Base-by-base conservation (phyloP, 2,329 filamentous ascomycete species). In the Cladorrhinum sp. region DNA sequence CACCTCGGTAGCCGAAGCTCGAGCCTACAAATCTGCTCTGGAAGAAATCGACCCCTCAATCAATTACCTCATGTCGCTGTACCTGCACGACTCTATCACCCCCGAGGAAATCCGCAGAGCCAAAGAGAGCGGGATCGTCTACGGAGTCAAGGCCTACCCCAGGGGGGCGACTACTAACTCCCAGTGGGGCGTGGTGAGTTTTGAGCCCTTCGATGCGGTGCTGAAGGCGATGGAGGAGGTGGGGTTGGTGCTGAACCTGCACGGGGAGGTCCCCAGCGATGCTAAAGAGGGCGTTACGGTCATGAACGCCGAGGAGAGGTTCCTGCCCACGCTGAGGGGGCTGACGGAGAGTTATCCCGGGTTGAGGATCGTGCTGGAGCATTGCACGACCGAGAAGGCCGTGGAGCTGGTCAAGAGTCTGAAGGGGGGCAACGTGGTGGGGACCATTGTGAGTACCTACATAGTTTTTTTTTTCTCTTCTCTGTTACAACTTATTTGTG, bases 151-250 rank as follows among this genome's bases (percentile, higher is more conserved):
- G 65, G 64, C 60, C 10, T 67, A 65, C 50, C 69, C 68, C 66
- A 56, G 76, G 20, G 83, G 85, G 9, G 83, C 85, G 2, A 89
- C 86, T 1, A 89, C 86, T 53, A 88, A 88, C 74, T 87, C 85
- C 21, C 80, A 83, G 53, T 85, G 83, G 24, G 91, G 90, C 12
- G 89, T 93, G 23, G 78, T 89, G 16, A 83, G 86, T 60, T 85
- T 91, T 69, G 85, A 86, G 62, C 76, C 81, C 30, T 94, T 91
- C 76, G 89, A 90, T 71, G 84, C 86, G 6, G 90, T 94, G 14
- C 96, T 98, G 71, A 84, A 82, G n/a, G 90, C 91, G 66, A 97
- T 98, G 93, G 89, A 96, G 72, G 78, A 87, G 62, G 85, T 92
- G 66, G 86, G 88, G 66, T 80, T 96, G 72, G 70, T 75, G 18